These are phyloP conservation scores for Pestalotiopsis fici DNA, from an alignment of 2,329 filamentous ascomycete species.

Conservation along the genomic window DNA sequence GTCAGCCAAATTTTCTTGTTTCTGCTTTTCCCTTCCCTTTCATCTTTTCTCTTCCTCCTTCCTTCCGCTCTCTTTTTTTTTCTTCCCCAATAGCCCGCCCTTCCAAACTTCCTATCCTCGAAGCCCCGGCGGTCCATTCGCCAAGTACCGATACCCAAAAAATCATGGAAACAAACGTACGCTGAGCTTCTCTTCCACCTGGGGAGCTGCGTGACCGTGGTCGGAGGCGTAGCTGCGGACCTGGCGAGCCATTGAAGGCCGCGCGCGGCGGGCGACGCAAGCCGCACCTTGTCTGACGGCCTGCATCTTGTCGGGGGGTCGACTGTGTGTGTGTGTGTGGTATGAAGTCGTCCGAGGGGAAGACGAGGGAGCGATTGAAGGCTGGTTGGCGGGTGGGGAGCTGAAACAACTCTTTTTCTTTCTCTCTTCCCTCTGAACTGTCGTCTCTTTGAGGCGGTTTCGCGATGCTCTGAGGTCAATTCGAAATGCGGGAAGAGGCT, in stretches of 20 bases:
- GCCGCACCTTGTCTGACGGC: slow-evolving; percentile 45
- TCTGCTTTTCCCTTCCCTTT: not conserved
- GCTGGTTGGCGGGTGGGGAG: not conserved
- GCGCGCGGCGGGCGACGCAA: slow-evolving; percentile 38
- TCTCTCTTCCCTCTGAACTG: not conserved
- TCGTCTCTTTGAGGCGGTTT: not conserved
- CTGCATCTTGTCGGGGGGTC: slow-evolving; percentile 23
- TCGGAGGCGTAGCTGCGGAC: slow-evolving; percentile 57
- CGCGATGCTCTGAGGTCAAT: slow-evolving; percentile 2
- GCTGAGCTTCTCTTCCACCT: slow-evolving; percentile 55
- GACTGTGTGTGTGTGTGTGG: slow-evolving; percentile 14
- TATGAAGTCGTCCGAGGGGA: slow-evolving; percentile 26
- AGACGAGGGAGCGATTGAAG: not conserved
- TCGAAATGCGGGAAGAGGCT: not conserved
- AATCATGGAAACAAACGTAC: slow-evolving; percentile 43
- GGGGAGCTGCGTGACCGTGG: slow-evolving; percentile 42
- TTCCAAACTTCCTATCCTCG: not conserved
- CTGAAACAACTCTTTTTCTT: not conserved
- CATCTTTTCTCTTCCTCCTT: not conserved
- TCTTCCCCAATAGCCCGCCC: not conserved
- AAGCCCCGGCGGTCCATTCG: not conserved
- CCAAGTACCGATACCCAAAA: not conserved
- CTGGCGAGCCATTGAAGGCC: slow-evolving; percentile 30
- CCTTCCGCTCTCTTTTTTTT: not conserved
- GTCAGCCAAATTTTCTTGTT: not conserved